A percentile compares a stretch with the other conserved stretches of the same genome.
Evolutionary conservation across 805 yeast genomes (phyloP).

Genomic region (Wickerhamomyces strasburgensis): DNA sequence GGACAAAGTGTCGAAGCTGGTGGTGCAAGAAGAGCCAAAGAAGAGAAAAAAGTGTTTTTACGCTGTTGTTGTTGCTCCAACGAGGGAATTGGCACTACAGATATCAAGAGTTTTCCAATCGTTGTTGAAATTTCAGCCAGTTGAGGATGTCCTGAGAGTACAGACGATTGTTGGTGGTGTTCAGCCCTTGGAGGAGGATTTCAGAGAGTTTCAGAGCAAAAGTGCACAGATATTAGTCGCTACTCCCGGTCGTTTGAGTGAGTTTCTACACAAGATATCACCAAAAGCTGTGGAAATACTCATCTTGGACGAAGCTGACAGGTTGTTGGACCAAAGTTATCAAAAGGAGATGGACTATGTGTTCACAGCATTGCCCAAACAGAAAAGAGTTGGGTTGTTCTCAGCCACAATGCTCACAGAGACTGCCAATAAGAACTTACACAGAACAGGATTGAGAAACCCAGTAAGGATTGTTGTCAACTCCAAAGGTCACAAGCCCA

Average conservation of each 20-base stretch:
- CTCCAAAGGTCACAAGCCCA: slow-evolving; percentile 51
- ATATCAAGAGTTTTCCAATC: slow-evolving; percentile 61
- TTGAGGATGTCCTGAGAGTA: slow-evolving; percentile 40
- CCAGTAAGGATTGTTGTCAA: slow-evolving; percentile 86
- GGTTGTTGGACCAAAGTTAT: slow-evolving; percentile 75
- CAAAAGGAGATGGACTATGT: slow-evolving; percentile 63
- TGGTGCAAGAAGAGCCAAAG: slow-evolving; percentile 20
- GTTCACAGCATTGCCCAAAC: slow-evolving; percentile 72
- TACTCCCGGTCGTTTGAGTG: slow-evolving; percentile 86
- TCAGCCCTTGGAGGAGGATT: slow-evolving; percentile 63
- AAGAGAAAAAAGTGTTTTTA: slow-evolving; percentile 49
- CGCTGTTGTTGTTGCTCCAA: slow-evolving; percentile 65
- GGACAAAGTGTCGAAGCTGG: slow-evolving; percentile 48
- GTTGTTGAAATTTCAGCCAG: slow-evolving; percentile 55
- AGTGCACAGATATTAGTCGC: slow-evolving; percentile 79
- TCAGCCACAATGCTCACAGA: slow-evolving; percentile 76
- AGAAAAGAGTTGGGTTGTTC: slow-evolving; percentile 87
- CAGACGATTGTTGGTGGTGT: slow-evolving; percentile 65
- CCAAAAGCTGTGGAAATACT: slow-evolving; percentile 64
- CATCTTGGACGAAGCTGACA: slow-evolving; percentile 90
- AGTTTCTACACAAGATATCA: slow-evolving; percentile 60
- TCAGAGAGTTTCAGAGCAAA: slow-evolving; percentile 46
- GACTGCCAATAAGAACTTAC: slow-evolving; percentile 72
- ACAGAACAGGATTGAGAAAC: slow-evolving; percentile 86
- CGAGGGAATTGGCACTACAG: slow-evolving; percentile 66